These are phyloP conservation scores for Arthroderma sp. DNA, from an alignment of 2,329 filamentous ascomycete genomes.

Conservation along the genomic window DNA sequence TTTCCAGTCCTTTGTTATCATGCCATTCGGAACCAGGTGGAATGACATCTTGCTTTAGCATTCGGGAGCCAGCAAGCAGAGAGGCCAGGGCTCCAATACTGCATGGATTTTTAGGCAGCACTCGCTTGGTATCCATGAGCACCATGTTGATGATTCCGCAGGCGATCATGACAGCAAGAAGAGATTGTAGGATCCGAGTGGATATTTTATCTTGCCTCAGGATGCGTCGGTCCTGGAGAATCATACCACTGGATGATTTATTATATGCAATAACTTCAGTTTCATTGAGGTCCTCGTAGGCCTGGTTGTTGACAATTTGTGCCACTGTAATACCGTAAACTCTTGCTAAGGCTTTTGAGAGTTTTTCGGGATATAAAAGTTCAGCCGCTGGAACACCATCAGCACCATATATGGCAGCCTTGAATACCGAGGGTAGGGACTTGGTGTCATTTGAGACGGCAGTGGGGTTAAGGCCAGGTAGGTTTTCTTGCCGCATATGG, in stretches of 20 bases:
- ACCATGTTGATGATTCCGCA: constrained; percentile 1
- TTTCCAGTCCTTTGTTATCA: constrained; percentile 5
- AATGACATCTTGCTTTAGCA: constrained; percentile 5
- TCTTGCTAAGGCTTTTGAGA: not conserved
- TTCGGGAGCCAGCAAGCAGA: constrained; percentile 9
- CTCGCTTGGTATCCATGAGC: constrained; percentile 4
- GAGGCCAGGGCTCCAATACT: constrained; percentile 11
- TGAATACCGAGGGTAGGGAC: too few species aligned
- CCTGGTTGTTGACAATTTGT: not conserved
- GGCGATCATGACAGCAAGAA: constrained; percentile 5
- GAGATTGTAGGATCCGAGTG: constrained; percentile 3
- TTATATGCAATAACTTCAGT: not conserved
- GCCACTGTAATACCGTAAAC: not conserved
- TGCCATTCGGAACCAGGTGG: constrained; percentile 6
- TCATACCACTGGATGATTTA: not conserved
- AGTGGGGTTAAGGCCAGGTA: too few species aligned
- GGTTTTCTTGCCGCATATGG: too few species aligned
- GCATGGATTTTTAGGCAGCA: constrained; percentile 11
- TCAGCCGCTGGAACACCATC: not conserved
- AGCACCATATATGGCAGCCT: not conserved
- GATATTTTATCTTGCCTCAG: constrained; percentile 3
- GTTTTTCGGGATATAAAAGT: not conserved
- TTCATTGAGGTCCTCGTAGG: not conserved
- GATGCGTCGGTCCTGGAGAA: not conserved
- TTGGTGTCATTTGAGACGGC: too few species aligned